Percentiles rank a stretch among this genome's conserved stretches.
These are phyloP conservation scores for Peniophora sp. DNA, from an alignment of 1,284 basidiomycete species.

Conservation along the genomic window DNA sequence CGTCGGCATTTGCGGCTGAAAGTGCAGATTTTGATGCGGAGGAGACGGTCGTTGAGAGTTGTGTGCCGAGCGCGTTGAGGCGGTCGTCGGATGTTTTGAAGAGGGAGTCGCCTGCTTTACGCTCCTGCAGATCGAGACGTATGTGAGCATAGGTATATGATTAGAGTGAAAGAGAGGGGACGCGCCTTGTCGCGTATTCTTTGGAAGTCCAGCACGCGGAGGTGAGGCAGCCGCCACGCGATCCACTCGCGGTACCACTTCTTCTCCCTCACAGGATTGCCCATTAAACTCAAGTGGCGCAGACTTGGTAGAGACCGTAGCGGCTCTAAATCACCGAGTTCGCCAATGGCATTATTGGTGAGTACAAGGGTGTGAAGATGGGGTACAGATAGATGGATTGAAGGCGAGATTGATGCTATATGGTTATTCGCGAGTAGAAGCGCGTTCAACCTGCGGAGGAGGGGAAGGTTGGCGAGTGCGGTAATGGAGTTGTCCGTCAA, in stretches of 20 bases:
- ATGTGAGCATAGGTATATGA: slow-evolving; percentile 1
- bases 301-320: slow-evolving; percentile 75
- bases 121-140: slow-evolving; percentile 45
- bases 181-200: slow-evolving; percentile 92
- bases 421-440: slow-evolving; percentile 86
- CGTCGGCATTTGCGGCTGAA: slow-evolving; percentile 41
- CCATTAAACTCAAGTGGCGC: slow-evolving; percentile 77
- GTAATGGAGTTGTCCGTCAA: slow-evolving; percentile 94
- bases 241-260: slow-evolving; percentile 98
- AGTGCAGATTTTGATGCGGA: slow-evolving; percentile 49
- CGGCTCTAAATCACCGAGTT: slow-evolving; percentile 81
- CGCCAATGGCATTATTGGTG: slow-evolving; percentile 67
- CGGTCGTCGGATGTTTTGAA: slow-evolving; percentile 73
- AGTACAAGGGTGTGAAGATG: slow-evolving; percentile 77
- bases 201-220: slow-evolving; percentile 95
- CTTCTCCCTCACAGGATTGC: slow-evolving; percentile 89
- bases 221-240: slow-evolving; percentile 71
- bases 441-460: slow-evolving; percentile 72
- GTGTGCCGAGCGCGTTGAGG: slow-evolving; percentile 76
- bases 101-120: slow-evolving; percentile 62
- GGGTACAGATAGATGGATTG: slow-evolving; percentile 76
- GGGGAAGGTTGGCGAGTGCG: slow-evolving; percentile 80
- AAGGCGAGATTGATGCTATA: slow-evolving; percentile 74
- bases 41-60: slow-evolving; percentile 67
- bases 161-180: slow-evolving; percentile 13